Evolutionary conservation across 345 rosid genomes (phyloP).

Genomic region (Acer saccharum): DNA sequence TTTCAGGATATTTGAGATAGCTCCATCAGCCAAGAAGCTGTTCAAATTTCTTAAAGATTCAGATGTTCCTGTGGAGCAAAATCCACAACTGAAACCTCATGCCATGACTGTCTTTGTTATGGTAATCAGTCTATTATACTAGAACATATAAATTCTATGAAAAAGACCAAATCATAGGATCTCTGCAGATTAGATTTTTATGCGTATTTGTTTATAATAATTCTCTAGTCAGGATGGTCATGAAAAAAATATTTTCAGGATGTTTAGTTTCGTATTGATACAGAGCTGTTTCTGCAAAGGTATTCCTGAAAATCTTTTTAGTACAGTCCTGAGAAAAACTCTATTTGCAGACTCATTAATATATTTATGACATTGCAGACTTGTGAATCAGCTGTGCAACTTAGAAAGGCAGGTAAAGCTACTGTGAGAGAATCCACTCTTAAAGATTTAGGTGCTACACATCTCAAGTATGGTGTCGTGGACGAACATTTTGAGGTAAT

Average conservation of each 20-base stretch:
- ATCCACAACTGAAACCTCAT: conserved; percentile 62
- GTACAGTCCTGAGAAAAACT: no score
- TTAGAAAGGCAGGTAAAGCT: conserved; percentile 65
- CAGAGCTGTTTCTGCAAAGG: no score
- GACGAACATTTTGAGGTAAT: conserved; percentile 77
- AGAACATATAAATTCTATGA: no score
- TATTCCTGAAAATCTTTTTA: no score
- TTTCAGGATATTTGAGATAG: no score
- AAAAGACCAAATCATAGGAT: no score
- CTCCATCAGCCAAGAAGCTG: conserved; percentile 54
- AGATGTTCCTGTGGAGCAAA: conserved; percentile 42
- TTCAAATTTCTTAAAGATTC: conserved; percentile 58
- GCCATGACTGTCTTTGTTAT: conserved; percentile 62
- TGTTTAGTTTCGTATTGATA: no score
- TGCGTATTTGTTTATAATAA: no score
- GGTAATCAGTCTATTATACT: no score
- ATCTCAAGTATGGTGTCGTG: conserved; percentile 62
- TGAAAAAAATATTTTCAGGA: no score
- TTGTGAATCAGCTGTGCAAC: conserved; percentile 75
- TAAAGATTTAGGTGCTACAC: conserved; percentile 66
- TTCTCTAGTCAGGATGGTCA: no score
- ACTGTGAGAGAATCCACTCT: conserved; percentile 69
- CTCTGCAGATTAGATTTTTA: no score
- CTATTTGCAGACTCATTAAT: not conserved
- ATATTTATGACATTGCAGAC: conserved; percentile 41